Base-by-base conservation (phyloP, 2,329 filamentous ascomycete species). In the Cladosporium austrohemisphaericum region DNA sequence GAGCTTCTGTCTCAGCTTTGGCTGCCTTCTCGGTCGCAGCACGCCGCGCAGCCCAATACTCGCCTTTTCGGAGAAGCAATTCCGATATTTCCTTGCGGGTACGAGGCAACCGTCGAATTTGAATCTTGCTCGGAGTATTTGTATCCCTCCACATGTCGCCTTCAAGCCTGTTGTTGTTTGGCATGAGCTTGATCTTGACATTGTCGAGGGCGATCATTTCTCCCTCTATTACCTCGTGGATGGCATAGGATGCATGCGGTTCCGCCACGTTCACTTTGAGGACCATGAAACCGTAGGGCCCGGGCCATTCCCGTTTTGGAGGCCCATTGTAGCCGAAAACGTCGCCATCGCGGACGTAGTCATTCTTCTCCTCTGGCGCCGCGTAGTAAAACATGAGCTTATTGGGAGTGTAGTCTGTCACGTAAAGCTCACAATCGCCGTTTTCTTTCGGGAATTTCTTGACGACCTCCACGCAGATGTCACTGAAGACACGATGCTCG, bases 361-460 rank as follows among this genome's bases (percentile, higher is more conserved):
- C 55, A 10, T 58, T 52, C 3, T 32, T 16, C 62, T 70, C 65
- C 38, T 67, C 61, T 3, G 69, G 69, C 26, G 71, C 62, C 11
- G 61, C 59, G 51, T 80, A 81, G 28, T 81, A 67, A 55, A 76
- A 84, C 51, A 96, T 82, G 1, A 60, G 52, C 0, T 73, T 61
- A 74, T 96, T 88, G 43, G 79, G 70, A 0, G 89, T 94, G 65
- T 91, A 95, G 66, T 96, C 91, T 0, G 87, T 86, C 14, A 95
- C 71, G 72, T 90, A 90, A 0, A 95, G 55, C 4, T 81, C 79
- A 10, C 79, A 68, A 20, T 72, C 67, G 37, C 66, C 73, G 31
- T 68, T 65, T 20, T 37, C 18, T 7, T 59, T 64, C 11, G 68
- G 61, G 56, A 72, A 79, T 1, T 76, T 70, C 56, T 77, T 82